Conservation (phyloP, 2,329 filamentous ascomycete genomes). For the Colletotrichum sp. region DNA sequence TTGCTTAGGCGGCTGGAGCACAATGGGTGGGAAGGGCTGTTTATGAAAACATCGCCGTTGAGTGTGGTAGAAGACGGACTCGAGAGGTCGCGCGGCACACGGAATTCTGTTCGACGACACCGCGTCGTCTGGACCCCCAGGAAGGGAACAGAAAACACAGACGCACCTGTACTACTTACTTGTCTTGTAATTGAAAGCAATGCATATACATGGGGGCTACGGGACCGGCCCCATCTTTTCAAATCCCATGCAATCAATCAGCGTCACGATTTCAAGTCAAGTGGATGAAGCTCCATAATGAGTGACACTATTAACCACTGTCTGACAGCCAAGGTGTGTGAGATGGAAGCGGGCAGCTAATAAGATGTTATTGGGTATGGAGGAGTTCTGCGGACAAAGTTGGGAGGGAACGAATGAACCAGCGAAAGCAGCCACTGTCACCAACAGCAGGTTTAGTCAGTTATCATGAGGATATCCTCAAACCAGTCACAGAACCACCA, state of each 20-base stretch:
- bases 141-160: background rate
- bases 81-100: background rate
- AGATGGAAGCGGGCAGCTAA: background rate
- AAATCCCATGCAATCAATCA: background rate
- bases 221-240: background rate
- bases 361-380: background rate
- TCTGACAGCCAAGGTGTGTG: background rate
- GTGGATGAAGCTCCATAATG: background rate
- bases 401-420: background rate
- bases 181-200: conserved; percentile 40
- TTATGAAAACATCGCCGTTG: background rate
- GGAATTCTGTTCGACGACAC: background rate
- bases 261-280: background rate
- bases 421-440: background rate
- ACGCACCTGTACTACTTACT: conserved; percentile 35
- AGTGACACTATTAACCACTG: background rate
- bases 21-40: background rate
- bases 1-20: background rate
- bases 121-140: background rate
- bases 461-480: background rate
- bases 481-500: background rate
- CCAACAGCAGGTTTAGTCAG: background rate
- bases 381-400: background rate
- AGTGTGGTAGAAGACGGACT: background rate
- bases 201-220: background rate